Conservation (phyloP, 148 eudicot genomes). For the Camellia japonica region DNA sequence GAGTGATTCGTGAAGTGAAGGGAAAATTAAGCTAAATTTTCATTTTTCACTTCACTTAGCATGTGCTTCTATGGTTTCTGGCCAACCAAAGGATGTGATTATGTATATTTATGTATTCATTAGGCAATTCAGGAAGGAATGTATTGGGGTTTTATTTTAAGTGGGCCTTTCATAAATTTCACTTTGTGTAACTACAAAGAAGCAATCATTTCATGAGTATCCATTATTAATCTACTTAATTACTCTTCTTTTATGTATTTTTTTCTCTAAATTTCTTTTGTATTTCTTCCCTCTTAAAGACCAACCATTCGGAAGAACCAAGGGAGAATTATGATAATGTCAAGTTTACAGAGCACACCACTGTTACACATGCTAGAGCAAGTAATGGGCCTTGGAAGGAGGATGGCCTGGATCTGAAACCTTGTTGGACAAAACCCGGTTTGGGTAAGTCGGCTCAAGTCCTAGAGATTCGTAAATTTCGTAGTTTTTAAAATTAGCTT, state of each 20-base stretch:
- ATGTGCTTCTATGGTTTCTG: not conserved
- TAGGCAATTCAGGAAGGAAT: not conserved
- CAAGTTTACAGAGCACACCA: constrained; percentile 33
- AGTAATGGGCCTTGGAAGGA: constrained; percentile 62
- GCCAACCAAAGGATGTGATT: not conserved
- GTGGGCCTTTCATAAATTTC: not conserved
- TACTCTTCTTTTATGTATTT: not conserved
- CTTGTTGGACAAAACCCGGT: constrained; percentile 73
- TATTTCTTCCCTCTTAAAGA: constrained; percentile 19
- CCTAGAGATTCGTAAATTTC: constrained; percentile 12
- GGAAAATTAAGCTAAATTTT: too few species aligned
- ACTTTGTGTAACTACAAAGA: not conserved
- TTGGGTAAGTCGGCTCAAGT: constrained; percentile 32
- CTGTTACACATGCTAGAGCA: constrained; percentile 24
- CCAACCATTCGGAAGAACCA: constrained; percentile 29
- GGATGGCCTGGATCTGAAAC: constrained; percentile 54
- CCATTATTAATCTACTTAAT: not conserved
- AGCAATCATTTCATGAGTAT: not conserved
- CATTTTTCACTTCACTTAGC: too few species aligned
- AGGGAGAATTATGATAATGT: constrained; percentile 23
- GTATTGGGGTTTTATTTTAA: not conserved
- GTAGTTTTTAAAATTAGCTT: not conserved
- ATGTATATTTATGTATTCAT: not conserved
- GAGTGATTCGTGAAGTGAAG: too few species aligned
- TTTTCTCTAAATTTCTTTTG: not conserved